Evolutionary conservation across 2,329 filamentous ascomycete genomes (phyloP).

Genomic region (Pseudodiploospora longispora): DNA sequence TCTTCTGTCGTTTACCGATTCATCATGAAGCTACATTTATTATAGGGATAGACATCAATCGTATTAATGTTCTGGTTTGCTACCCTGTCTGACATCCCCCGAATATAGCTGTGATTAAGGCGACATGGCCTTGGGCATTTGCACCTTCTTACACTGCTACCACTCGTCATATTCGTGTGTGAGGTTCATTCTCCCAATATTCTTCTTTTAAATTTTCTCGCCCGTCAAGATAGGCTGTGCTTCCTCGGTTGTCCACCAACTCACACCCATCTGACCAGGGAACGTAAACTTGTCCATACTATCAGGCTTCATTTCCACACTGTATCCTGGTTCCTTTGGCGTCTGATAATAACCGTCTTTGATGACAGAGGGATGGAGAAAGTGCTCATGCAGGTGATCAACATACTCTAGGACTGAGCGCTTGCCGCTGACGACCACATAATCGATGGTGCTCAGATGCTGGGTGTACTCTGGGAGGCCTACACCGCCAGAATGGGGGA

Average conservation of each 20-base stretch:
- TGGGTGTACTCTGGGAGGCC: slow-evolving; percentile 91
- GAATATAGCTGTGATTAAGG: too few relatives aligned
- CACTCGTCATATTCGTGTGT: neutral
- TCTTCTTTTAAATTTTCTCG: slow-evolving; percentile 37
- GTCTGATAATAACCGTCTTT: slow-evolving; percentile 84
- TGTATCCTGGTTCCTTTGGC: slow-evolving; percentile 74
- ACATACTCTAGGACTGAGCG: slow-evolving; percentile 82
- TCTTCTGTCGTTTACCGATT: too few relatives aligned
- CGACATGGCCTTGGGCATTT: too few relatives aligned
- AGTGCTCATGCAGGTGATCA: slow-evolving; percentile 90
- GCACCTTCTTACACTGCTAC: neutral
- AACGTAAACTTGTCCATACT: slow-evolving; percentile 76
- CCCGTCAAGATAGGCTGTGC: slow-evolving; percentile 66
- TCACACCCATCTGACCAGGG: slow-evolving; percentile 67
- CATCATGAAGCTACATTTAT: too few relatives aligned
- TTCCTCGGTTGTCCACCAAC: slow-evolving; percentile 80
- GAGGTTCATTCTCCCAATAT: neutral
- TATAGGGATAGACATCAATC: too few relatives aligned
- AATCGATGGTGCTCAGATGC: slow-evolving; percentile 87
- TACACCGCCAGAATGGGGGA: slow-evolving; percentile 84
- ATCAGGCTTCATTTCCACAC: slow-evolving; percentile 85
- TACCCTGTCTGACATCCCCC: too few relatives aligned
- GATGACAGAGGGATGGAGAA: slow-evolving; percentile 71
- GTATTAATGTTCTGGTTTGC: too few relatives aligned
- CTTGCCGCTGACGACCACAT: slow-evolving; percentile 77